Evolutionary conservation across 2,329 filamentous ascomycete species (phyloP).

Genomic region (Botrytis byssoidea): DNA sequence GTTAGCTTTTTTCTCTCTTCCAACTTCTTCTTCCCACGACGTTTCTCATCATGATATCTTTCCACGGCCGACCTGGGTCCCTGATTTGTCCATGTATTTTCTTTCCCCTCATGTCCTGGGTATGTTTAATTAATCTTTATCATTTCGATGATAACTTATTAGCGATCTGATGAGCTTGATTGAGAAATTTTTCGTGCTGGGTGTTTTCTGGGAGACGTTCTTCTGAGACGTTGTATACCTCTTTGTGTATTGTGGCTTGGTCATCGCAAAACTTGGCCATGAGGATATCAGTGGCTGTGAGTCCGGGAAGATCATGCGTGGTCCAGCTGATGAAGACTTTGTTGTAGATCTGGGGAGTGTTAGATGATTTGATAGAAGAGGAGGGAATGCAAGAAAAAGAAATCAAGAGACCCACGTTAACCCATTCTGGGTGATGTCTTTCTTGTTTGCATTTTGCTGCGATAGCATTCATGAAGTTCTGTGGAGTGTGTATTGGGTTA

Average conservation of each 20-base stretch:
- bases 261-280: slow-evolving; percentile 60
- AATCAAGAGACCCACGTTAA: slow-evolving; percentile 53
- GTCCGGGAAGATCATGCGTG: slow-evolving; percentile 63
- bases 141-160: neutral
- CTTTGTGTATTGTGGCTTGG: neutral
- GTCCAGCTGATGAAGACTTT: slow-evolving; percentile 71
- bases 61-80: neutral
- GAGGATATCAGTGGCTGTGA: slow-evolving; percentile 62
- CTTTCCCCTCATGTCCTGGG: neutral
- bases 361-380: neutral
- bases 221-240: neutral
- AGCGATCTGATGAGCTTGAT: neutral
- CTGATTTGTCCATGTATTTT: neutral
- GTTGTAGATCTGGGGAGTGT: slow-evolving; percentile 60
- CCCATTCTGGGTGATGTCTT: slow-evolving; percentile 76
- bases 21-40: neutral
- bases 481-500: slow-evolving; percentile 17
- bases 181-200: neutral
- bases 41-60: neutral
- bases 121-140: neutral
- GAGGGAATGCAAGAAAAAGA: neutral
- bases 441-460: slow-evolving; percentile 64
- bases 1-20: neutral
- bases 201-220: neutral
- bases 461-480: slow-evolving; percentile 75